Conservation (phyloP, 352 stramenopile species). For the Pythium brassicae region DNA sequence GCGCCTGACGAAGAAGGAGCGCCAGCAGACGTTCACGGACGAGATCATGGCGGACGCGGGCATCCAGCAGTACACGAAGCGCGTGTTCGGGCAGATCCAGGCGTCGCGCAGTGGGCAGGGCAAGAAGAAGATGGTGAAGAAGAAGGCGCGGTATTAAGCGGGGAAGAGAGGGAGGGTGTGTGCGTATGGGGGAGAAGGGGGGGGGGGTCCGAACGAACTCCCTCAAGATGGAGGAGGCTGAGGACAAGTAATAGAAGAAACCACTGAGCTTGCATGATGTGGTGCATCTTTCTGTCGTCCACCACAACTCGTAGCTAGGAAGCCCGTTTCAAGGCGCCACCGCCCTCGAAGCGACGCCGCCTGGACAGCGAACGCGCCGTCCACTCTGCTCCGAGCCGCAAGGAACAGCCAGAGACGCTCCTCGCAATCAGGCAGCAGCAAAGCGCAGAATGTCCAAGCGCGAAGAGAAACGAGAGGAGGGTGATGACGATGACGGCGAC, state of each 20-base stretch:
- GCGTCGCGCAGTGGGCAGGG: conserved; percentile 31
- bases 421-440: not conserved
- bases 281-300: not conserved
- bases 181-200: not conserved
- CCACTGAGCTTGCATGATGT: not conserved
- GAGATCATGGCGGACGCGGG: conserved; percentile 91
- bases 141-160: conserved; percentile 8
- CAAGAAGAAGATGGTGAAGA: conserved; percentile 53
- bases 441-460: conserved; percentile 55
- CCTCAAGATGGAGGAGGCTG: no score
- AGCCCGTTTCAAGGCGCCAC: no score
- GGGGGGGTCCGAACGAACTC: no score
- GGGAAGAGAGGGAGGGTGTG: not conserved
- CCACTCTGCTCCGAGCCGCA: no score
- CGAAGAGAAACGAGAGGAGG: conserved; percentile 44
- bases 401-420: not conserved
- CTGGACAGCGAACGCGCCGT: no score
- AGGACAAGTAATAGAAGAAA: not conserved
- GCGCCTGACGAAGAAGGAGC: conserved; percentile 90
- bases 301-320: not conserved
- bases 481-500: conserved; percentile 40
- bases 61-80: conserved; percentile 84
- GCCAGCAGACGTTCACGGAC: conserved; percentile 91
- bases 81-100: conserved; percentile 78
- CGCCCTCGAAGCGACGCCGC: no score